Conservation (phyloP, 176 grass and related monocot genomes). For the Tillandsia leiboldiana region DNA sequence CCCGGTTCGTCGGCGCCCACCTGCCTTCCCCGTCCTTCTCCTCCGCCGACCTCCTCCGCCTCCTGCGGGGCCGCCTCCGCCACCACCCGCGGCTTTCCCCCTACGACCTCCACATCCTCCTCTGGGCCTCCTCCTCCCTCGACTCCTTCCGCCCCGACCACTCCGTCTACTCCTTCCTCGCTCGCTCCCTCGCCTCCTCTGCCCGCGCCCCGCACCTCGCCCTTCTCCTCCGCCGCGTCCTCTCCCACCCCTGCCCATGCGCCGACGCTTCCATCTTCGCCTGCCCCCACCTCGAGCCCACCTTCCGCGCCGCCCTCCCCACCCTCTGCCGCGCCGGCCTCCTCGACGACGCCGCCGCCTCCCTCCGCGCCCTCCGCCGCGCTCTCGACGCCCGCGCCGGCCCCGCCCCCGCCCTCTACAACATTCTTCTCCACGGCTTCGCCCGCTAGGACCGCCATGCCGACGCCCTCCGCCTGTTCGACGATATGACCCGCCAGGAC, state of each 20-base stretch:
- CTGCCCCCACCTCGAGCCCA: too few species aligned
- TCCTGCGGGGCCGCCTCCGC: slow-evolving; percentile 35
- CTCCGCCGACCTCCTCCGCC: slow-evolving; percentile 24
- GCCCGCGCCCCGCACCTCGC: slow-evolving; percentile 41
- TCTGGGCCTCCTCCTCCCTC: slow-evolving; percentile 34
- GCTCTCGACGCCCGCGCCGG: too few species aligned
- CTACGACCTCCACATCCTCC: slow-evolving; percentile 60
- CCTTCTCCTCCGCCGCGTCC: slow-evolving; percentile 36
- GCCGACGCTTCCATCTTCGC: slow-evolving; percentile 13
- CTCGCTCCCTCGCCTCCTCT: slow-evolving; percentile 35
- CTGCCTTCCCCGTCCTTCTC: slow-evolving; percentile 35
- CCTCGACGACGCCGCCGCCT: too few species aligned
- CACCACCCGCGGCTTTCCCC: slow-evolving; percentile 49
- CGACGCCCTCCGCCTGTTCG: too few species aligned
- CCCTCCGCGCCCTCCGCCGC: too few species aligned
- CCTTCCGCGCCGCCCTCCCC: too few species aligned
- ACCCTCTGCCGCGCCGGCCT: too few species aligned
- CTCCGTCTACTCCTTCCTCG: slow-evolving; percentile 34
- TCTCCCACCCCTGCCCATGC: slow-evolving; percentile 54
- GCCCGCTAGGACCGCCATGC: too few species aligned
- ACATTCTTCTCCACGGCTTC: too few species aligned
- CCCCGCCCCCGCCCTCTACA: too few species aligned
- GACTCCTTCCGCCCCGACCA: slow-evolving; percentile 69
- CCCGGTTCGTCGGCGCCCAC: slow-evolving; percentile 9
- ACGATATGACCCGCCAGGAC: too few species aligned